Conservation (phyloP, 371 early-diverging fungal genomes). For the Edhazardia aedis region DNA sequence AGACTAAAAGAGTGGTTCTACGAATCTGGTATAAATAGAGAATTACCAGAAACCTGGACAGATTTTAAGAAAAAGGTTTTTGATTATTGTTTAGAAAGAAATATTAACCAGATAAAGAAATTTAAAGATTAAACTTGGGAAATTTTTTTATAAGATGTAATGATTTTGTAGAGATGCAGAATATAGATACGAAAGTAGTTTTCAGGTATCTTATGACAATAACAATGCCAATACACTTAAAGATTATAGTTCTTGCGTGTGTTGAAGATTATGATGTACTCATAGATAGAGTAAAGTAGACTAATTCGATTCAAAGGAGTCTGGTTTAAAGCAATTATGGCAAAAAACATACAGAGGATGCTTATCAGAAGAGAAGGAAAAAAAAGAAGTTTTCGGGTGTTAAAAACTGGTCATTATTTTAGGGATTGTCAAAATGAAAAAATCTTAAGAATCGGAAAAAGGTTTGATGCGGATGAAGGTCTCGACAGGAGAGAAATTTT, state of each 20-base stretch:
- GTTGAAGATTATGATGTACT: no score
- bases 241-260: no score
- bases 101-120: neutral
- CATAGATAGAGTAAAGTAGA: no score
- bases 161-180: neutral
- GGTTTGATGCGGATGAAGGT: no score
- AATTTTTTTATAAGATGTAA: neutral
- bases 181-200: neutral
- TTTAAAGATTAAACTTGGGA: slow-evolving; percentile 1
- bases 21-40: neutral
- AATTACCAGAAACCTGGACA: neutral
- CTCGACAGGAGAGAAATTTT: neutral
- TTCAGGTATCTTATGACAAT: no score
- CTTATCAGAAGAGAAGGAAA: no score
- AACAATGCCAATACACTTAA: no score
- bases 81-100: neutral
- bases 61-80: neutral
- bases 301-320: no score
- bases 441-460: no score
- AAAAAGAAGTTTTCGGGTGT: neutral
- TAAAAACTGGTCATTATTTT: neutral
- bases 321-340: no score
- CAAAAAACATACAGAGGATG: no score
- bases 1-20: neutral
- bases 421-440: no score